These are phyloP conservation scores for Rhizoctonia solani DNA, from an alignment of 1,284 basidiomycete genomes.

Conservation along the genomic window DNA sequence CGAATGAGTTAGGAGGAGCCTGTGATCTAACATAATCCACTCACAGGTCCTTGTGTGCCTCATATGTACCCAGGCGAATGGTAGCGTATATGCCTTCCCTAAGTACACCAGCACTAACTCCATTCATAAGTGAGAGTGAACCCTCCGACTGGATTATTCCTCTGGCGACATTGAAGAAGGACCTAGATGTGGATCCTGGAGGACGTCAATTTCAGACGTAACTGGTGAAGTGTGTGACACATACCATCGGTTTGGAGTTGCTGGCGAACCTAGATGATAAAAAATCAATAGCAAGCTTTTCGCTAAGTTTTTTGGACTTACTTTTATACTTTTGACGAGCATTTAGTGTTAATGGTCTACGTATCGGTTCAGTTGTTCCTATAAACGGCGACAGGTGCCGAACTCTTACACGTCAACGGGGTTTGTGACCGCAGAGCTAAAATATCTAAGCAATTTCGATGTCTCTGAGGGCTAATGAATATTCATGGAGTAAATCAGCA, in stretches of 20 bases:
- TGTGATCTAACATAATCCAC: slow-evolving; percentile 28
- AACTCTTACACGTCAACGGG: slow-evolving; percentile 47
- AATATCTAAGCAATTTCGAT: slow-evolving; percentile 43
- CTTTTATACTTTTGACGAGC: slow-evolving; percentile 42
- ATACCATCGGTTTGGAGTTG: slow-evolving; percentile 47
- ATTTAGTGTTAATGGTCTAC: slow-evolving; percentile 2
- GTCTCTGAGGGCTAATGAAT: neutral
- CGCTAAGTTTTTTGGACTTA: slow-evolving; percentile 22
- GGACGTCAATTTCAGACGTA: neutral
- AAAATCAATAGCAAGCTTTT: neutral
- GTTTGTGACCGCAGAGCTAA: slow-evolving; percentile 48
- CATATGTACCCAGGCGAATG: slow-evolving; percentile 49
- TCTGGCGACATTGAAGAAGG: slow-evolving; percentile 48
- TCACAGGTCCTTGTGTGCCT: slow-evolving; percentile 50
- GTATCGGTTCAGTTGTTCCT: slow-evolving; percentile 6
- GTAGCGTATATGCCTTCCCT: slow-evolving; percentile 49
- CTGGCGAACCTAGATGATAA: slow-evolving; percentile 45
- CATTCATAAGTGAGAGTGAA: slow-evolving; percentile 45
- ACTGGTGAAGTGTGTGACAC: slow-evolving; percentile 9
- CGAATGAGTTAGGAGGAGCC: neutral
- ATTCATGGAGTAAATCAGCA: neutral
- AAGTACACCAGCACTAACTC: slow-evolving; percentile 48
- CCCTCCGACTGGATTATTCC: slow-evolving; percentile 48
- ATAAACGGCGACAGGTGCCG: neutral
- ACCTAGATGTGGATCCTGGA: slow-evolving; percentile 44